Conservation (phyloP, 352 stramenopile genomes). For the Globisporangium irregulare region DNA sequence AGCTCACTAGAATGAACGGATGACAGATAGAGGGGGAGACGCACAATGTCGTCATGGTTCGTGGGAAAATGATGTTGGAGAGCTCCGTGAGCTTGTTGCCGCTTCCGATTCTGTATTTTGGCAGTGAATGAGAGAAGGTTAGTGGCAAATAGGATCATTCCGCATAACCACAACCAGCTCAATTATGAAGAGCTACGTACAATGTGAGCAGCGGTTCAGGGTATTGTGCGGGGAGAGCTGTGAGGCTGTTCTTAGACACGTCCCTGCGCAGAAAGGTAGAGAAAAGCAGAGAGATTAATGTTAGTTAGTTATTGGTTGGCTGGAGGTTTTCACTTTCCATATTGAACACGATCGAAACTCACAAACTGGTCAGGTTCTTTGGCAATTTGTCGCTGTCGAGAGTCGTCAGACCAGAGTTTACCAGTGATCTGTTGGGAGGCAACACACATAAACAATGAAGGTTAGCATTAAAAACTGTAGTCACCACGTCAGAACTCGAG, state of each 20-base stretch:
- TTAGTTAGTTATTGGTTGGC: neutral
- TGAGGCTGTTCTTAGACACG: slow-evolving; percentile 44
- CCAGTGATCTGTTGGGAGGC: slow-evolving; percentile 27
- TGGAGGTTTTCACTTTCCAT: no score
- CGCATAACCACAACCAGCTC: neutral
- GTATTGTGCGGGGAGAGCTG: slow-evolving; percentile 27
- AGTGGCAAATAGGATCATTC: neutral
- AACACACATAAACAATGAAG: neutral
- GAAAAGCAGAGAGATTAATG: neutral
- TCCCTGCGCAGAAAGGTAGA: slow-evolving; percentile 25
- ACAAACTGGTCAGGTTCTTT: slow-evolving; percentile 47
- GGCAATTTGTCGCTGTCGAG: slow-evolving; percentile 45
- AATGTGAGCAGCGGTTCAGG: slow-evolving; percentile 34
- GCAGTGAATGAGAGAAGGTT: neutral
- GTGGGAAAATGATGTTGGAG: slow-evolving; percentile 48
- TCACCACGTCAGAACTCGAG: neutral
- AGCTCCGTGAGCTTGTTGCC: slow-evolving; percentile 51
- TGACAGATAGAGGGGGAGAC: neutral
- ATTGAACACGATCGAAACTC: slow-evolving; percentile 13
- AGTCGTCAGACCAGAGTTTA: slow-evolving; percentile 39
- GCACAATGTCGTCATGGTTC: slow-evolving; percentile 35
- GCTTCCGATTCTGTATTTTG: slow-evolving; percentile 23
- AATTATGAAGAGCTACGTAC: slow-evolving; percentile 16
- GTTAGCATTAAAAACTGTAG: neutral
- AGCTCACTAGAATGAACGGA: neutral